Evolutionary conservation across 345 rosid genomes (phyloP), one percentile per base, ranked within the genome.

Genomic region (Zanthoxylum bungeanum): DNA sequence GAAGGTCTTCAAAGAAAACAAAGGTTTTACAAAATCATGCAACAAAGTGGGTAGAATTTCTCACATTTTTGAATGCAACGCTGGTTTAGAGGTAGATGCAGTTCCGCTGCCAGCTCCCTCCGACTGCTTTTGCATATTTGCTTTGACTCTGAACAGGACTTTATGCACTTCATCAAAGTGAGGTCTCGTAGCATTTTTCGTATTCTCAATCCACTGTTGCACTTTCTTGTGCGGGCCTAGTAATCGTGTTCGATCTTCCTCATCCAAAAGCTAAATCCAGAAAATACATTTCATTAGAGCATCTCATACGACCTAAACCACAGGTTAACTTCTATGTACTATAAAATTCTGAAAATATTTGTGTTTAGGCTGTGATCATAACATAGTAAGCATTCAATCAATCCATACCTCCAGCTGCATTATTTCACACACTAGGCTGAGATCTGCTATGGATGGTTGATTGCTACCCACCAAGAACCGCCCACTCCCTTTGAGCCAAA

Each of bases 391-490:
- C 36, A 71, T 39, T 5, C 49, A 61, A 56, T 46, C 44, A 47
- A 25, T 58, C 33, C 49, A 53, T 80, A 90, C 96, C 92, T 90
- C 89, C 66, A 90, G 85, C 73, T 91, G 90, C 90, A 79, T 90
- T 72, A 93, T 73, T 75, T 91, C 93, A 72, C 97, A 93, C 6
- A 87, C 89, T 28, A 93, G 91, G 87, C 89, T 87, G 47, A 93
- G 82, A 76, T 93, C 97, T 61, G 96, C 97, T 72, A 93, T 84
- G 19, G 96, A 85, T 58, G 94, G 94, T 69, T 88, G 96, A 83
- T 87, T 86, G 73, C 91, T 80, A 66, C 92, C 94, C 4, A 88
- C 71, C 82, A 90, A 73, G 81, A 87, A 93, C 46, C 78, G 83
- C 16, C 89, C 89, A 73, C 80, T 85, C 21, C 88, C 92, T 67